Conservation (phyloP, 345 rosid species). For the Clarkia xantiana region DNA sequence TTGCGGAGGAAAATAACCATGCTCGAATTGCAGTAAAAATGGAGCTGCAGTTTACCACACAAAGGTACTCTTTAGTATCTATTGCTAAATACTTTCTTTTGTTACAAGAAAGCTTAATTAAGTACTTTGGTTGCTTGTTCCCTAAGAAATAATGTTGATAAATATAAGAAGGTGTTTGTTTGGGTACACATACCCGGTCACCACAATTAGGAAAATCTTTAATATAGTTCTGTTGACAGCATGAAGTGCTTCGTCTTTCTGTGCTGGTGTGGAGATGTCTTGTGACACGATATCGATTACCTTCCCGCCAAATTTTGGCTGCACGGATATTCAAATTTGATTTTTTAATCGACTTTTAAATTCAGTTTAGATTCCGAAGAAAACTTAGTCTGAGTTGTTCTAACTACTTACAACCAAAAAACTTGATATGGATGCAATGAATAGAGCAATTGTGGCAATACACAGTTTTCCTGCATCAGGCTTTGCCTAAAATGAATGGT, state of each 20-base stretch:
- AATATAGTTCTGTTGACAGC: slow-evolving; percentile 32
- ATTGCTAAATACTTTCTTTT: too few relatives aligned
- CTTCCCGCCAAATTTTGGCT: slow-evolving; percentile 37
- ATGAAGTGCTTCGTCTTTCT: slow-evolving; percentile 20
- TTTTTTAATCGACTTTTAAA: background rate
- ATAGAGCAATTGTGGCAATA: slow-evolving; percentile 56
- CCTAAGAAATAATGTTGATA: background rate
- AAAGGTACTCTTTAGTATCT: too few relatives aligned
- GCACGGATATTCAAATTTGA: slow-evolving; percentile 5
- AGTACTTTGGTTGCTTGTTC: too few relatives aligned
- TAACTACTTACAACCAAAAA: slow-evolving; percentile 45
- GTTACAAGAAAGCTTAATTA: too few relatives aligned
- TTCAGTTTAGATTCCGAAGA: background rate
- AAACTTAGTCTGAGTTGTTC: too few relatives aligned
- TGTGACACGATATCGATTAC: slow-evolving; percentile 34
- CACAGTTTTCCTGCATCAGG: slow-evolving; percentile 63
- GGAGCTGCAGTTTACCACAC: slow-evolving; percentile 14
- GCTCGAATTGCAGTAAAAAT: slow-evolving; percentile 35
- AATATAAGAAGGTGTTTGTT: too few relatives aligned
- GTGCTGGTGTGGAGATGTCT: slow-evolving; percentile 20
- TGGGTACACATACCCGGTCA: slow-evolving; percentile 20
- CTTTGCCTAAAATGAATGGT: slow-evolving; percentile 36
- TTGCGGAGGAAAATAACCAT: slow-evolving; percentile 32
- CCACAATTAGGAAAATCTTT: slow-evolving; percentile 20
- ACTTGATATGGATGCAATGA: slow-evolving; percentile 59